Conservation (phyloP, 495 filamentous ascomycete genomes). For the Cetradonia linearis region DNA sequence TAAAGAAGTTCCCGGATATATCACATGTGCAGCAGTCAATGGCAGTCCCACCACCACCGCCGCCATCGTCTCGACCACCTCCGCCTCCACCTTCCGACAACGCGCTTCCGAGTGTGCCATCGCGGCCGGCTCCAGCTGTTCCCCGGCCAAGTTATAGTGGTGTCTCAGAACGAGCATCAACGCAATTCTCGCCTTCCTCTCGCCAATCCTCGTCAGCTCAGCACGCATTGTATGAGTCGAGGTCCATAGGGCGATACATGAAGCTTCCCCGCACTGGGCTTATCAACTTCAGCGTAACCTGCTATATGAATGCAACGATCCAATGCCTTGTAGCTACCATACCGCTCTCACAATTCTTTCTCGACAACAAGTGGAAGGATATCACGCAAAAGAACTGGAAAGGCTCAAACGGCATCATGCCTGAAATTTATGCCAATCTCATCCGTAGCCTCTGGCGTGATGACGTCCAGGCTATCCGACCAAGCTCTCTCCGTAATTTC, state of each 20-base stretch:
- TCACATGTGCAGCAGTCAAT: constrained; percentile 67
- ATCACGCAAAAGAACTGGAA: constrained; percentile 56
- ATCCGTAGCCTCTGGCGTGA: constrained; percentile 64
- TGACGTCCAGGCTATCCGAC: constrained; percentile 51
- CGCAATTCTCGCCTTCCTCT: constrained; percentile 39
- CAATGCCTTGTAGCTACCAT: constrained; percentile 73
- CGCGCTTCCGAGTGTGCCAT: constrained; percentile 36
- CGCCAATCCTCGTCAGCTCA: constrained; percentile 39
- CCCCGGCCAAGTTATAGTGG: constrained; percentile 83
- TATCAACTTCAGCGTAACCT: constrained; percentile 68
- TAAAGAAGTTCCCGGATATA: constrained; percentile 71
- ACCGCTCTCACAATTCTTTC: constrained; percentile 60
- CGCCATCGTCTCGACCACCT: constrained; percentile 35
- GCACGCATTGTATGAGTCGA: constrained; percentile 38
- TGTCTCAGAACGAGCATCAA: constrained; percentile 56
- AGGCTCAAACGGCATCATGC: constrained; percentile 67
- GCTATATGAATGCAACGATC: constrained; percentile 83
- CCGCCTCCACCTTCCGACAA: constrained; percentile 34
- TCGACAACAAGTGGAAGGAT: constrained; percentile 44
- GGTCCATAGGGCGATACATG: constrained; percentile 35
- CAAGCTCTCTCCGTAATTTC: constrained; percentile 45
- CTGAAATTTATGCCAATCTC: constrained; percentile 62
- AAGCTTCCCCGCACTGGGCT: constrained; percentile 64
- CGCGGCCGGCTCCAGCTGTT: constrained; percentile 72
- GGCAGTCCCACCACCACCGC: constrained; percentile 35